Conservation (phyloP, 140 eudicot genomes). For the Cichorium intybus region DNA sequence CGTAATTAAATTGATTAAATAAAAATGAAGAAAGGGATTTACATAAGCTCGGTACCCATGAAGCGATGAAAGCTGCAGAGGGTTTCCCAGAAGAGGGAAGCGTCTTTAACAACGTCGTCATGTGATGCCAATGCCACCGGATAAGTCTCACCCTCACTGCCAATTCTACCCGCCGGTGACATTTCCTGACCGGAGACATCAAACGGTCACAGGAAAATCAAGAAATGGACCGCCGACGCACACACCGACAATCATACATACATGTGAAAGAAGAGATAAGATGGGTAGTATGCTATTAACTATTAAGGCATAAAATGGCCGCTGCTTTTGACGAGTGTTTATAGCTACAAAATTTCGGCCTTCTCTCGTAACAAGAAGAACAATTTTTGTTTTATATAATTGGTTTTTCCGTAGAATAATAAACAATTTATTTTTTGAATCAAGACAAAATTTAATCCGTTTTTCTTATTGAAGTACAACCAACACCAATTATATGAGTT, state of each 20-base stretch:
- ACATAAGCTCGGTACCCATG: conserved; percentile 44
- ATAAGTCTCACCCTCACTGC: conserved; percentile 7
- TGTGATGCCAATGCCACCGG: conserved; percentile 51
- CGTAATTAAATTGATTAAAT: neutral
- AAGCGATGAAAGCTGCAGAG: conserved; percentile 41
- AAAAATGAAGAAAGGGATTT: conserved; percentile 8
- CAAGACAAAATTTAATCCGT: too few relatives aligned
- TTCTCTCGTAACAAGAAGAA: neutral
- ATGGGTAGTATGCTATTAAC: neutral
- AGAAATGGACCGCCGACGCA: neutral
- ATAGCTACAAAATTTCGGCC: neutral
- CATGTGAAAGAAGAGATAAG: neutral
- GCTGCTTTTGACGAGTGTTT: neutral
- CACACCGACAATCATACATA: neutral
- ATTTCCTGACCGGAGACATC: conserved; percentile 9
- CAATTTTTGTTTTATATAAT: neutral
- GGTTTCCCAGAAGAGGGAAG: conserved; percentile 41
- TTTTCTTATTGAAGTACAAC: too few relatives aligned
- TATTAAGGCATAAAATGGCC: neutral
- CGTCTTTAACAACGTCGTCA: conserved; percentile 42
- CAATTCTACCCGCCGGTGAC: conserved; percentile 1
- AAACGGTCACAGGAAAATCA: conserved; percentile 8
- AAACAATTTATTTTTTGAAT: too few relatives aligned
- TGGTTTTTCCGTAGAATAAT: too few relatives aligned
- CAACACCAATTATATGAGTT: too few relatives aligned